phyloP scores from a whole-genome alignment of 2,329 filamentous ascomycete genomes.

The Aspergillus nomiae region DNA sequence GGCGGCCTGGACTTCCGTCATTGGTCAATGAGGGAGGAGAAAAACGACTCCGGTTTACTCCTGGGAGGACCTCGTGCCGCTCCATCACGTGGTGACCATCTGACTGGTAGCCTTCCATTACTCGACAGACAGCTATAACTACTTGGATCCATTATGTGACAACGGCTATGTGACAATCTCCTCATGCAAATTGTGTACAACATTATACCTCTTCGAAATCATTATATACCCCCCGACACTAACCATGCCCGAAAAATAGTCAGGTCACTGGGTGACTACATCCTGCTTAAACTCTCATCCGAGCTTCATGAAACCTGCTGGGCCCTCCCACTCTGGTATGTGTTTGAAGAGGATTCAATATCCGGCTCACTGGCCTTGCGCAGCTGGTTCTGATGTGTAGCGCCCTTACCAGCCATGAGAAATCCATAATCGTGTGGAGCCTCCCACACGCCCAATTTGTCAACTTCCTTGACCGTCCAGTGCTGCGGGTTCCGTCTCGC shows the following conservation, averaged over 20 bases:
- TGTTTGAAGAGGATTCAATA: neutral
- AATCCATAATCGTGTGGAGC: constrained; percentile 2
- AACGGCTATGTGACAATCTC: too few species aligned
- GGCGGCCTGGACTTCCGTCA: neutral
- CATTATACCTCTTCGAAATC: too few species aligned
- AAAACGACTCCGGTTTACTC: neutral
- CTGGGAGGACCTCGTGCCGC: neutral
- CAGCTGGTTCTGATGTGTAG: constrained; percentile 6
- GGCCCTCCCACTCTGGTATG: neutral
- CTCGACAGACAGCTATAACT: neutral
- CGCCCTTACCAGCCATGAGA: neutral
- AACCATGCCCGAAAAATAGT: too few species aligned
- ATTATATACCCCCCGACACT: too few species aligned
- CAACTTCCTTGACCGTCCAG: neutral
- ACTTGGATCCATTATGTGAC: too few species aligned
- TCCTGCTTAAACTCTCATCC: neutral
- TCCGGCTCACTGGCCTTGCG: constrained; percentile 4
- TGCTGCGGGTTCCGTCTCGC: neutral
- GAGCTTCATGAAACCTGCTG: neutral
- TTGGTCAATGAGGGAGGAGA: neutral
- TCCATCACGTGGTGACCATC: neutral
- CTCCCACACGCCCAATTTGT: neutral
- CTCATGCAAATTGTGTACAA: too few species aligned
- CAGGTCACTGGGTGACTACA: neutral
- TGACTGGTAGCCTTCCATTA: neutral